Percentiles rank a stretch among this genome's conserved stretches.
Conservation (phyloP, 495 filamentous ascomycete genomes). For the Aspergillus sclerotiicarbonarius region DNA sequence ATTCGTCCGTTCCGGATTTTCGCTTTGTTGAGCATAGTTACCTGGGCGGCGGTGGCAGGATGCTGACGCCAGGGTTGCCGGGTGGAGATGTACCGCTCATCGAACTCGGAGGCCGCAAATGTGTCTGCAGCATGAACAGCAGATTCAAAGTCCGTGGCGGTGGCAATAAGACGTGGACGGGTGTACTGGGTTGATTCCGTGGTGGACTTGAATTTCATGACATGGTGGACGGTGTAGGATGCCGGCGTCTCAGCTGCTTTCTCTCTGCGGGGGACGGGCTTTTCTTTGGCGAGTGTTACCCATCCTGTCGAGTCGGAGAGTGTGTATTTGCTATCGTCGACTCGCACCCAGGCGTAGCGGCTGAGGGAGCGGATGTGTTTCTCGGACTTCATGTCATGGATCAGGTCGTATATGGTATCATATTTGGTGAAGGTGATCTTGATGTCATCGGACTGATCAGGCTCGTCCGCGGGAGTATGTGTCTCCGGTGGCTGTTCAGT, state of each 20-base stretch:
- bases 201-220: slow-evolving; percentile 29
- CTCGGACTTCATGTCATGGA: slow-evolving; percentile 77
- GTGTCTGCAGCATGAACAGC: slow-evolving; percentile 83
- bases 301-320: slow-evolving; percentile 50
- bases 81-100: slow-evolving; percentile 54
- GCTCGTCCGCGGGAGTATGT: background rate
- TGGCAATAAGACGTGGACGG: slow-evolving; percentile 63
- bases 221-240: slow-evolving; percentile 31
- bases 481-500: background rate
- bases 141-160: slow-evolving; percentile 57
- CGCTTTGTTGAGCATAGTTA: slow-evolving; percentile 69
- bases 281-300: slow-evolving; percentile 59
- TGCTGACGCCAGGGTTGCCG: slow-evolving; percentile 63
- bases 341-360: slow-evolving; percentile 73
- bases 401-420: slow-evolving; percentile 80
- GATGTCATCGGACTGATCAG: slow-evolving; percentile 21
- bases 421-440: slow-evolving; percentile 74
- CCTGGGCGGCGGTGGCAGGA: slow-evolving; percentile 66
- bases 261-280: background rate
- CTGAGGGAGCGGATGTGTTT: slow-evolving; percentile 75
- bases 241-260: background rate
- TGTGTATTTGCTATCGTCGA: slow-evolving; percentile 62
- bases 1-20: slow-evolving; percentile 55
- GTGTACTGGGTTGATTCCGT: slow-evolving; percentile 44
- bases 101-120: slow-evolving; percentile 64